Evolutionary conservation across 2,329 filamentous ascomycete genomes (phyloP).

Genomic region (Pyrenochaeta sp.): DNA sequence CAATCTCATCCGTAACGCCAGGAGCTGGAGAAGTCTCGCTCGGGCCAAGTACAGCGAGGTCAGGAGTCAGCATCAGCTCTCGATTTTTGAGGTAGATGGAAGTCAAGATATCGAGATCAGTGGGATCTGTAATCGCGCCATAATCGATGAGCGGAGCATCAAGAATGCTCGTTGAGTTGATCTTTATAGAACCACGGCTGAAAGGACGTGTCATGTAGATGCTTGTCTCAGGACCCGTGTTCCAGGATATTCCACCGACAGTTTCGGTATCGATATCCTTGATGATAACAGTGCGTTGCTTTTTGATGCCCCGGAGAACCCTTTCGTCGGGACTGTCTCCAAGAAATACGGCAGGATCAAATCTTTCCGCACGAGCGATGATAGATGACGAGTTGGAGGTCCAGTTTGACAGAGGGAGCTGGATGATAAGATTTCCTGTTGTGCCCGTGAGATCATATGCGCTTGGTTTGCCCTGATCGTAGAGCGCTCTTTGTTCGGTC

Average conservation of each 20-base stretch:
- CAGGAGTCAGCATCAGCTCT: slow-evolving; percentile 35
- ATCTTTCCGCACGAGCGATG: slow-evolving; percentile 11
- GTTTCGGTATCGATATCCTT: slow-evolving; percentile 19
- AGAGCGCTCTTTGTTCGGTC: slow-evolving; percentile 36
- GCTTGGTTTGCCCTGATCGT: slow-evolving; percentile 30
- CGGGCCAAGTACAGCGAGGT: slow-evolving; percentile 40
- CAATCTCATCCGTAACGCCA: slow-evolving; percentile 15
- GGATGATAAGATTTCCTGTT: slow-evolving; percentile 26
- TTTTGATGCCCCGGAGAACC: slow-evolving; percentile 34
- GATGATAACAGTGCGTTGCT: slow-evolving; percentile 32
- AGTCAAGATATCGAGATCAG: slow-evolving; percentile 40
- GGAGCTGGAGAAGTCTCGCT: slow-evolving; percentile 37
- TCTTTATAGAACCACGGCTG: slow-evolving; percentile 42
- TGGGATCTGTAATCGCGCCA: slow-evolving; percentile 34
- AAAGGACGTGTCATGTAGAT: slow-evolving; percentile 44
- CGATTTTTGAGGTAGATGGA: slow-evolving; percentile 44
- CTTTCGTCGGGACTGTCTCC: slow-evolving; percentile 14
- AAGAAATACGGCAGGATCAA: slow-evolving; percentile 9
- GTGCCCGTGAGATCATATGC: slow-evolving; percentile 34
- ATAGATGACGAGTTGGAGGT: slow-evolving; percentile 18
- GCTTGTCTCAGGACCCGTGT: slow-evolving; percentile 25
- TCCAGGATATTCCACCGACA: slow-evolving; percentile 36
- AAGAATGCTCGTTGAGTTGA: slow-evolving; percentile 36
- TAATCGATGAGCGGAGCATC: slow-evolving; percentile 37
- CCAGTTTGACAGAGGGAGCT: slow-evolving; percentile 19